Percentiles rank a stretch among this genome's conserved stretches.
Evolutionary conservation across 2,329 filamentous ascomycete species (phyloP).

Genomic region (Aspergillus hortae): DNA sequence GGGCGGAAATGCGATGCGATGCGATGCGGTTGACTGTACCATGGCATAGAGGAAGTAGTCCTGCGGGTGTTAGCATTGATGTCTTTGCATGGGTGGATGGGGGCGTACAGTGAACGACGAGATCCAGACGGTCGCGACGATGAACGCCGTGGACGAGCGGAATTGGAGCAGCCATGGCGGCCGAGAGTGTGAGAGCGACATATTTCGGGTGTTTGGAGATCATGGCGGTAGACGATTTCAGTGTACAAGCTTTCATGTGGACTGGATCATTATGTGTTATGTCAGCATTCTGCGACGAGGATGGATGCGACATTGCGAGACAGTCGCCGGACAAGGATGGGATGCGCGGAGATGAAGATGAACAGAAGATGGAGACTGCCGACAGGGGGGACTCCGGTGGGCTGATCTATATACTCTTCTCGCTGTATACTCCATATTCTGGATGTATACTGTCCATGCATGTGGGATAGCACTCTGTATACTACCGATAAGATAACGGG

Average conservation of each 20-base stretch:
- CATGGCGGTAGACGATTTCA: too few relatives aligned
- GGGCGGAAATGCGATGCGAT: neutral
- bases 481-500: conserved; percentile 29
- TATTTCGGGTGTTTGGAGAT: too few relatives aligned
- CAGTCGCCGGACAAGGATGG: too few relatives aligned
- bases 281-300: neutral
- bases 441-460: too few relatives aligned
- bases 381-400: too few relatives aligned
- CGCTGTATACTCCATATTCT: too few relatives aligned
- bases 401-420: too few relatives aligned
- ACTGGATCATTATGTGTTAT: neutral
- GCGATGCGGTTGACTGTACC: conserved; percentile 11
- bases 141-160: conserved; percentile 59
- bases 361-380: too few relatives aligned
- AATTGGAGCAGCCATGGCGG: conserved; percentile 40
- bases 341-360: too few relatives aligned
- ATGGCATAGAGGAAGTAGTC: conserved; percentile 30
- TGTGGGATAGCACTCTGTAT: neutral
- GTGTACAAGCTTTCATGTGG: too few relatives aligned
- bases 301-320: neutral
- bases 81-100: neutral
- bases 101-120: conserved; percentile 27
- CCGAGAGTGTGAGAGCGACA: conserved; percentile 3
- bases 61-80: conserved; percentile 7
- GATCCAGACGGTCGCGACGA: conserved; percentile 52